A percentile compares a stretch with the other conserved stretches of the same genome.
Conservation (phyloP, 148 eudicot genomes). For the Vaccinium darrowii region DNA sequence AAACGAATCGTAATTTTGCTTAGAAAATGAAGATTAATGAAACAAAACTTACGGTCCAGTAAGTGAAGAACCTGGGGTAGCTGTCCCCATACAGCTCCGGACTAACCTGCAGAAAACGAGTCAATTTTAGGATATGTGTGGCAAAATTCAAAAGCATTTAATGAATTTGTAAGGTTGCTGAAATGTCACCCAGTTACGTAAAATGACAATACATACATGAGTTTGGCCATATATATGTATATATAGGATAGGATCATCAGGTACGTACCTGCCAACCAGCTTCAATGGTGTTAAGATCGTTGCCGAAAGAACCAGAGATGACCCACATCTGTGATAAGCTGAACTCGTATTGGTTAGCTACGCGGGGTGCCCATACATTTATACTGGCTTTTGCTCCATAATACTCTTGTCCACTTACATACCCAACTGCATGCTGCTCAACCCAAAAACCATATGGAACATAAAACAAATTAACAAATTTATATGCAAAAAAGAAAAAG, state of each 20-base stretch:
- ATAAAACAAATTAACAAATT: neutral
- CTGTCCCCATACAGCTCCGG: slow-evolving; percentile 97
- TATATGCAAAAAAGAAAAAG: neutral
- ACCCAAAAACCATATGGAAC: neutral
- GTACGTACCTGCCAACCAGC: slow-evolving; percentile 96
- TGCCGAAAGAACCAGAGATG: slow-evolving; percentile 87
- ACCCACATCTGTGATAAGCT: slow-evolving; percentile 96
- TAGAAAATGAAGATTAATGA: too few species aligned
- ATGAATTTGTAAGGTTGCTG: neutral
- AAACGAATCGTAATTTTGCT: too few species aligned
- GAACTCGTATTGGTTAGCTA: slow-evolving; percentile 74
- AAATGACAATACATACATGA: neutral
- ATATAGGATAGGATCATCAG: neutral
- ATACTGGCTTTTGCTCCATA: slow-evolving; percentile 96
- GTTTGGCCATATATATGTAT: slow-evolving; percentile 12
- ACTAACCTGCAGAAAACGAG: slow-evolving; percentile 58
- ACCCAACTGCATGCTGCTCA: slow-evolving; percentile 92
- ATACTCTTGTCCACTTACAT: slow-evolving; percentile 73
- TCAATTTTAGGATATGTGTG: slow-evolving; percentile 17
- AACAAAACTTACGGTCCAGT: slow-evolving; percentile 75
- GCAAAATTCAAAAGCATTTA: slow-evolving; percentile 5
- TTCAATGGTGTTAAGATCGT: slow-evolving; percentile 97
- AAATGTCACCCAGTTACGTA: neutral
- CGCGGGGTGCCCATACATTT: slow-evolving; percentile 86
- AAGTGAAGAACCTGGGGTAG: slow-evolving; percentile 93